Percentiles rank a stretch among this genome's conserved stretches.
These are phyloP conservation scores for Exophiala spinifera DNA, from an alignment of 2,329 filamentous ascomycete genomes.

Conservation along the genomic window DNA sequence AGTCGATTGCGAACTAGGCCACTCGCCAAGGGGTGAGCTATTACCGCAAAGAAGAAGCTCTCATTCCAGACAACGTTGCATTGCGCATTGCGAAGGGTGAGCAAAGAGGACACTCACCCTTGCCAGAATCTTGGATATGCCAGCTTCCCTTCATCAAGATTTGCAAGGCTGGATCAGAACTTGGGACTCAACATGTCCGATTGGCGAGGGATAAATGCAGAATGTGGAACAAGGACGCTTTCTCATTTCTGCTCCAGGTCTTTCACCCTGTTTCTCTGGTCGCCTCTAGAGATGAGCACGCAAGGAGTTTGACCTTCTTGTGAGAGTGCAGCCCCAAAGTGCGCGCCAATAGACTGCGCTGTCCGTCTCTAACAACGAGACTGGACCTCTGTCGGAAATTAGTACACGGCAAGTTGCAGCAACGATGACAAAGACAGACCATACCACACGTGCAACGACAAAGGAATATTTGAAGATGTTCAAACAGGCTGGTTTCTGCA, in stretches of 20 bases:
- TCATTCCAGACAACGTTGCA: too few relatives aligned
- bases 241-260: not conserved
- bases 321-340: not conserved
- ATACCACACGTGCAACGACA: slow-evolving; percentile 25
- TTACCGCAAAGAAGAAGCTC: too few relatives aligned
- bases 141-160: not conserved
- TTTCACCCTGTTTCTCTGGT: not conserved
- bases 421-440: slow-evolving; percentile 26
- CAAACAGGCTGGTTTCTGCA: slow-evolving; percentile 8
- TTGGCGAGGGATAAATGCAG: not conserved
- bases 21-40: too few relatives aligned
- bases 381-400: slow-evolving; percentile 22
- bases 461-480: slow-evolving; percentile 6
- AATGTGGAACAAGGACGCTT: not conserved
- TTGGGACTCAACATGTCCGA: not conserved
- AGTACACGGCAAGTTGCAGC: slow-evolving; percentile 21
- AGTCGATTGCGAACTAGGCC: too few relatives aligned
- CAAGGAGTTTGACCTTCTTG: slow-evolving; percentile 8
- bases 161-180: not conserved
- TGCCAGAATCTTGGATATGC: not conserved
- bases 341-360: slow-evolving; percentile 15
- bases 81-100: too few relatives aligned
- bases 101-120: too few relatives aligned
- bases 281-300: not conserved
- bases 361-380: slow-evolving; percentile 1